Base-by-base conservation (phyloP, 352 stramenopile species). In the Phytophthora palmivora region DNA sequence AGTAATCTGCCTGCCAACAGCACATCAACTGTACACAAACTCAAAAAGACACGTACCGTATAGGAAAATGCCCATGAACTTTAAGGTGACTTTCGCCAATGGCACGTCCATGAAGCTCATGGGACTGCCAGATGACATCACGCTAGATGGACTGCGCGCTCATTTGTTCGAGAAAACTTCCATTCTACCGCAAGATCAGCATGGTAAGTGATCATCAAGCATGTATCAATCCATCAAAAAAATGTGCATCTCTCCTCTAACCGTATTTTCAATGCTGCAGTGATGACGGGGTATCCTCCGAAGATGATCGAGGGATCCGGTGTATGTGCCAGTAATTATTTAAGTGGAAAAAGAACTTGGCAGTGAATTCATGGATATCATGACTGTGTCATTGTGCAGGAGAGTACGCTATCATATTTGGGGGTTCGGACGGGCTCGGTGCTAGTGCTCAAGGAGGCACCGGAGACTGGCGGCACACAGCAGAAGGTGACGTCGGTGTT, bases 21-120 rank as follows among this genome's bases (percentile, higher is more conserved):
- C 24, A 28, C 24, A 28, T 6, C 24, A 28, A 28, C 24, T 28
- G 3, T 28, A 28, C 24, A 28, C 24, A 28, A 28, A 28, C 24
- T 6, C 24, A 28, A 28, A 22, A n/a, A n/a, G n/a, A n/a, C n/a
- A n/a, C n/a, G n/a, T n/a, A n/a, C n/a, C n/a, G n/a, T n/a, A n/a
- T n/a, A n/a, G n/a, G n/a, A 60, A 51, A 16, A 67, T 76, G 68
- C 53, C 54, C n/a, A 73, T 80, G 56, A 78, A 80, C 54, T 91
- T 91, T 63, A 93, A 93, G 44, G 79, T 90, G 43, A 90, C 79
- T 39, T 93, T 90, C 67, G 73, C 84, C 9, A 71, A 90, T 63
- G 84, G 84, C 47, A 75, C 79, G 44, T 90, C 84, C n/a, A 78
- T 87, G 58, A 88, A 87, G 53, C 79, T 93, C 19, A 77, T 88